Evolutionary conservation across 805 yeast species (phyloP).

Genomic region (Suhomyces sp.): DNA sequence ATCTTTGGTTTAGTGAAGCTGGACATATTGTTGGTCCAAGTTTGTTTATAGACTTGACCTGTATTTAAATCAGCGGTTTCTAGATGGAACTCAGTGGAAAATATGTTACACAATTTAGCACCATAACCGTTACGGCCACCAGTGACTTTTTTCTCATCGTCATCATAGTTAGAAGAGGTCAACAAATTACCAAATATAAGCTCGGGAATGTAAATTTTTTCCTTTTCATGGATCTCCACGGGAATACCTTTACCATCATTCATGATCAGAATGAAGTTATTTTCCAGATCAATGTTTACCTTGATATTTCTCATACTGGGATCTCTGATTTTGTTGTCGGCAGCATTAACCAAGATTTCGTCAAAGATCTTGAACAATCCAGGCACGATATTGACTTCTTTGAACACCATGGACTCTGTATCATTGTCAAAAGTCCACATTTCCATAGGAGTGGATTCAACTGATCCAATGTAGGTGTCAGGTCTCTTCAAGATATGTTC

Average conservation of each 20-base stretch:
- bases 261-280: constrained; percentile 70
- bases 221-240: constrained; percentile 87
- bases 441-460: constrained; percentile 72
- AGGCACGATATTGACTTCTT: constrained; percentile 83
- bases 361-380: constrained; percentile 96
- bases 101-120: constrained; percentile 95
- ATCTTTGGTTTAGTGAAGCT: constrained; percentile 74
- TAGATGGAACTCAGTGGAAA: constrained; percentile 79
- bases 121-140: constrained; percentile 99
- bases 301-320: constrained; percentile 82
- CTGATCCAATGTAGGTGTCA: constrained; percentile 95
- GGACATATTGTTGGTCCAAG: constrained; percentile 87
- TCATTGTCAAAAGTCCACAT: constrained; percentile 78
- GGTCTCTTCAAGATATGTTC: constrained; percentile 97
- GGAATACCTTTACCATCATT: constrained; percentile 98
- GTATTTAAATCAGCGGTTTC: constrained; percentile 81
- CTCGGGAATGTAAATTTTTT: constrained; percentile 91
- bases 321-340: constrained; percentile 96
- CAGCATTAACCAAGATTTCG: constrained; percentile 96
- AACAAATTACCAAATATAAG: constrained; percentile 91
- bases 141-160: constrained; percentile 89
- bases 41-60: constrained; percentile 67
- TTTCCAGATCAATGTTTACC: constrained; percentile 76
- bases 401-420: constrained; percentile 42
- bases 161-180: constrained; percentile 95